Evolutionary conservation across 768 basidiomycete species (phyloP), one percentile per base, ranked within the genome.

Genomic region (Candolleomyces aberdarensis): DNA sequence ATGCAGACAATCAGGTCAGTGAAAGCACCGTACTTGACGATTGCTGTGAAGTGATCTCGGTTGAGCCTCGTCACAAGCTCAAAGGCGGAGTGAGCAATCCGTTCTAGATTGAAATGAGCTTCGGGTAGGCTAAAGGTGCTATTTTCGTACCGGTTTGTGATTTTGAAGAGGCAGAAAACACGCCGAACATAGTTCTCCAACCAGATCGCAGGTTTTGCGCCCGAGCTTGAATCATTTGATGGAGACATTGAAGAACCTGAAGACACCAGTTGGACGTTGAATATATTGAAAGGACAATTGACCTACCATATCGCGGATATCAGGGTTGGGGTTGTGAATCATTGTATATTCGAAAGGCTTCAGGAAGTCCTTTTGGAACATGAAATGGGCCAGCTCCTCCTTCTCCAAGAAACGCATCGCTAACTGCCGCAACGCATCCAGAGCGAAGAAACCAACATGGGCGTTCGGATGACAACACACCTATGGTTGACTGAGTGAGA

Each of bases 401-500:
- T 98, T 99, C 75, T 98, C 97, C 67, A 99, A 81, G 75, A 99
- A 99, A 41, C 97, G 88, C 94, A 97, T 97, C 3, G 97, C 95
- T 53, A 99, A 78, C 73, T 99, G 97, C 19, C 97, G 88, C 11
- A 99, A 83, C 4, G 97, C 94, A 72, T 99, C 97, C 60, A 99
- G 78, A 14, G 97, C 97, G 68, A 99, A 98, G 77, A 96, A 94
- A 49, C 91, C 92, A 57, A 99, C 96, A 67, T 96, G 91, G 10
- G 92, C 92, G 72, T 98, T 98, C 70, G 90, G 96, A 72, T 99
- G 97, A 74, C 96, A 98, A 73, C 96, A 98, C 31, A 99, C 96
- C 96, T 98, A 59, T 20, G 41, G 52, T 54, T 40, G 55, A 50
- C 15, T 31, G 44, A 40, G 58, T 50, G 51, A 60, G 57, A 32